phyloP scores from a whole-genome alignment of 257 asterid species.

The Catharanthus roseus region DNA sequence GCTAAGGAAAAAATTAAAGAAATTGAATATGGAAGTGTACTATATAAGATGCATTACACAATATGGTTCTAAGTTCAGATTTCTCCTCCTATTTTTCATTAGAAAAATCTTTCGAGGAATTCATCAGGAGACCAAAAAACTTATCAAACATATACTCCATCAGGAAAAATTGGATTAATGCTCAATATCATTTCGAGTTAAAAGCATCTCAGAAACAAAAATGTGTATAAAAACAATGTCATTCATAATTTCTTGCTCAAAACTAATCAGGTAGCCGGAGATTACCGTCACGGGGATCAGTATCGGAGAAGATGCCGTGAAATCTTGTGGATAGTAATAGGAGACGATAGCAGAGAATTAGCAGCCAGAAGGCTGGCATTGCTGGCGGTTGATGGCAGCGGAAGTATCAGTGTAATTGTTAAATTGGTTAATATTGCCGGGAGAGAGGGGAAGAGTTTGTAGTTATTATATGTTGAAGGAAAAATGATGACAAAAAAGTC shows the following conservation, averaged over 20 bases:
- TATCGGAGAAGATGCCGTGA: slow-evolving; percentile 5
- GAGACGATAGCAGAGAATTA: slow-evolving; percentile 27
- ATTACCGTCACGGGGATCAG: slow-evolving; percentile 50
- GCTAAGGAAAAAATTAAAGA: no score
- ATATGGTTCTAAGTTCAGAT: no score
- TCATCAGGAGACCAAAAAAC: no score
- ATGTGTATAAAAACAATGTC: no score
- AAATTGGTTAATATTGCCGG: background rate
- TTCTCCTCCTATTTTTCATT: background rate
- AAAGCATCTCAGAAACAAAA: background rate
- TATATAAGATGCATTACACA: no score
- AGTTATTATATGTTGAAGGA: background rate
- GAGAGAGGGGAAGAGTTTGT: background rate
- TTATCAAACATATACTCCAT: no score
- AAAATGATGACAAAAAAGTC: slow-evolving; percentile 13
- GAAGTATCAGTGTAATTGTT: background rate
- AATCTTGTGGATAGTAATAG: slow-evolving; percentile 23
- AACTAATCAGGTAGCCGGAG: background rate
- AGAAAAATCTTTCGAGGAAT: background rate
- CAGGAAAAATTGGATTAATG: no score
- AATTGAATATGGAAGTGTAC: no score
- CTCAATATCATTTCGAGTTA: no score
- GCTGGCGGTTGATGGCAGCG: background rate
- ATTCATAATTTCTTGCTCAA: no score
- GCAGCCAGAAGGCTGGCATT: slow-evolving; percentile 34